These are phyloP conservation scores for Aspergillus luchuensis DNA, from an alignment of 2,329 filamentous ascomycete genomes.

Conservation along the genomic window DNA sequence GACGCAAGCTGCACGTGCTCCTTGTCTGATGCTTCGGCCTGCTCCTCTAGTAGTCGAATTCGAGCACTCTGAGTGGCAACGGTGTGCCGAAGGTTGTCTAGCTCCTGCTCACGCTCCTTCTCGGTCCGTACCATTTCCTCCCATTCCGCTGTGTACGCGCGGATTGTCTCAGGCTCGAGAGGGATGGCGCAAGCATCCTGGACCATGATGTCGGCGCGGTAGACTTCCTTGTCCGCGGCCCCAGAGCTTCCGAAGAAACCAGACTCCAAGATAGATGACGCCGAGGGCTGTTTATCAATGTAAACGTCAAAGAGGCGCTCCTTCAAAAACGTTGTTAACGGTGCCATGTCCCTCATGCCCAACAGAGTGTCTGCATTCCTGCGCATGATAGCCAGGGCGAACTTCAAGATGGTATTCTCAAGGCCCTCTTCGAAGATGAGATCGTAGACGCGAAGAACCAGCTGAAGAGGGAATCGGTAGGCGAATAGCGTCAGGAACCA, in stretches of 20 bases:
- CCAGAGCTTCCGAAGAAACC: slow-evolving; percentile 96
- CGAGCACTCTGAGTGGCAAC: slow-evolving; percentile 70
- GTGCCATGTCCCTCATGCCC: slow-evolving; percentile 85
- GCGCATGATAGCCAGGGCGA: slow-evolving; percentile 93
- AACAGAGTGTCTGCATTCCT: slow-evolving; percentile 82
- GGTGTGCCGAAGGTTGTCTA: slow-evolving; percentile 69
- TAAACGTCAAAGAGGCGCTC: slow-evolving; percentile 96
- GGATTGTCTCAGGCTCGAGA: slow-evolving; percentile 79
- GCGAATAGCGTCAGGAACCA: slow-evolving; percentile 99
- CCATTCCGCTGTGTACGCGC: slow-evolving; percentile 82
- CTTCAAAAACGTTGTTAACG: slow-evolving; percentile 86
- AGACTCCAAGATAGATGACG: slow-evolving; percentile 90
- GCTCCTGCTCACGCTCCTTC: slow-evolving; percentile 77
- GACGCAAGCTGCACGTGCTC: slow-evolving; percentile 91
- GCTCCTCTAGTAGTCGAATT: slow-evolving; percentile 83
- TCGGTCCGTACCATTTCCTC: slow-evolving; percentile 84
- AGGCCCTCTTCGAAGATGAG: slow-evolving; percentile 91
- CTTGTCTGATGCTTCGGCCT: slow-evolving; percentile 81
- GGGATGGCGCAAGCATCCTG: slow-evolving; percentile 88
- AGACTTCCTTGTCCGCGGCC: slow-evolving; percentile 88
- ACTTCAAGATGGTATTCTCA: slow-evolving; percentile 83
- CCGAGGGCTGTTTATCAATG: slow-evolving; percentile 89
- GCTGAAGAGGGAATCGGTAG: slow-evolving; percentile 93
- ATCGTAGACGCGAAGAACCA: slow-evolving; percentile 95
- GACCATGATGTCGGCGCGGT: slow-evolving; percentile 89